Evolutionary conservation across 176 grass and related monocot genomes (phyloP).

Genomic region (Triticum dicoccoides): DNA sequence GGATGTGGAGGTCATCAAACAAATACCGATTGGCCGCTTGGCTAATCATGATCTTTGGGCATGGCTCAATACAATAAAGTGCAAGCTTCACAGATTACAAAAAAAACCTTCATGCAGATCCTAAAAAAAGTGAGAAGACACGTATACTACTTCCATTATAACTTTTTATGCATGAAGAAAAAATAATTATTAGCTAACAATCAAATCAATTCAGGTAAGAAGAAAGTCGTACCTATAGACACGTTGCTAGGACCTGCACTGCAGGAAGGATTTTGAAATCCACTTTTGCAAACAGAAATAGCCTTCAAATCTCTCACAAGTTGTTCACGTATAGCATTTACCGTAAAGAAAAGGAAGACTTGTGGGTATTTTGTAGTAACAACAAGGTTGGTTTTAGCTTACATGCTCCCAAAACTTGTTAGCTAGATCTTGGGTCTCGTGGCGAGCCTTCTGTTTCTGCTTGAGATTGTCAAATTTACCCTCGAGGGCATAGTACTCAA

Average conservation of each 20-base stretch:
- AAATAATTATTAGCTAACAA: neutral
- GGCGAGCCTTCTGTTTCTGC: constrained; percentile 49
- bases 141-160: neutral
- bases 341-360: neutral
- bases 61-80: neutral
- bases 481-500: constrained; percentile 62
- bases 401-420: too few relatives aligned
- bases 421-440: too few relatives aligned
- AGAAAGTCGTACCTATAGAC: constrained; percentile 21
- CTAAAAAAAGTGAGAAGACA: neutral
- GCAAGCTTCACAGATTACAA: neutral
- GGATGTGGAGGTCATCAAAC: too few relatives aligned
- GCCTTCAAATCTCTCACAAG: constrained; percentile 59
- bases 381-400: too few relatives aligned
- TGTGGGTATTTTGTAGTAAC: neutral
- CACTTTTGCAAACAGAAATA: constrained; percentile 44
- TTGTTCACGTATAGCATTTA: constrained; percentile 39
- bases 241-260: constrained; percentile 33
- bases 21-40: too few relatives aligned
- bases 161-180: neutral
- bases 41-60: too few relatives aligned
- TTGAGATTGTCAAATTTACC: constrained; percentile 68
- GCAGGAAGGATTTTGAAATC: constrained; percentile 27
- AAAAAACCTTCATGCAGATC: neutral
- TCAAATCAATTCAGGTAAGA: neutral